Base-by-base conservation (phyloP, 306 rosid genomes). In the Cajanus cajan region DNA sequence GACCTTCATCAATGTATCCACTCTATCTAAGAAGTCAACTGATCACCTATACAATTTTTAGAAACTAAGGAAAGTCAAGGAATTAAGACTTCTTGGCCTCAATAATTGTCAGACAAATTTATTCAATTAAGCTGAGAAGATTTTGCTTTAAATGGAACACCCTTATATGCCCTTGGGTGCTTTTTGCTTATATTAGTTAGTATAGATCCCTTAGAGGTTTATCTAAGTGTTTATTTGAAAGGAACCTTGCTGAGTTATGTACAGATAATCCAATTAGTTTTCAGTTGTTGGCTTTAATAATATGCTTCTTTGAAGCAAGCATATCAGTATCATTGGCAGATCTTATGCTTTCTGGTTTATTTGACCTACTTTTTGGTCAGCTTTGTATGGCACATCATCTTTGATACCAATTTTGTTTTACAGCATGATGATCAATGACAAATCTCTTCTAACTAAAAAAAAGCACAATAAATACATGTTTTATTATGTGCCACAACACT, bases 261-360 rank as follows among this genome's bases (percentile, higher is more conserved):
- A 40, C 62, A 4, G 28, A 47, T 76, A 16, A 10, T 8, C 8
- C 62, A 34, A 65, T 36, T 54, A 72, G 82, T 71, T 65, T 66
- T 58, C 22, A 75, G 72, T 12, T 16, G 21, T 59, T 55, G 13
- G 73, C 51, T 47, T 36, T 25, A 63, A 33, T 73, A 18, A 62
- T 28, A 28, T 73, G 57, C n/a, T 77, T 57, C 61, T 77, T 51
- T 25, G 79, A 71, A 74, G 61, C 75, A 77, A 86, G 50, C 87
- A 77, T 78, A 80, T 73, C 85, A 22, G 7, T 73, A 77, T 80
- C 83, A 78, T 48, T 6, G 21, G 34, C 0, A 62, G 85, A 77
- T 88, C 77, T 80, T 77, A 71, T 86, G 72, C 85, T 74, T 64
- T 80, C 69, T 81, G 77, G 78, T 80, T 44, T 84, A 69, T 76